phyloP scores from a whole-genome alignment of 441 rosid species.

The Gossypium schwendimanii region DNA sequence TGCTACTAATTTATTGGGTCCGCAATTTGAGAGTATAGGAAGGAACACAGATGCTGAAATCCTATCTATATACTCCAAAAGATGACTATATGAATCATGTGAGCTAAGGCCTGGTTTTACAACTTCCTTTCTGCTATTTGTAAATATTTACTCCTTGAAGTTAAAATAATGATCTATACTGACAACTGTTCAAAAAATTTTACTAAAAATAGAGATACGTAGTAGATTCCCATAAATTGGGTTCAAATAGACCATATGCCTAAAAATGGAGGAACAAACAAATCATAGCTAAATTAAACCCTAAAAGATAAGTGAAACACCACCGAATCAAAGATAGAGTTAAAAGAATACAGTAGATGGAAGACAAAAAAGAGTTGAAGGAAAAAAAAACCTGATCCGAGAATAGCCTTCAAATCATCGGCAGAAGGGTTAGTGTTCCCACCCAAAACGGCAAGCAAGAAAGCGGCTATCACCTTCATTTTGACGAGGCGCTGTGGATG shows the following conservation, averaged over 20 bases:
- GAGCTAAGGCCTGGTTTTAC: too few relatives aligned
- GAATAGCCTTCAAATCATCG: constrained; percentile 49
- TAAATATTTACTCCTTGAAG: neutral
- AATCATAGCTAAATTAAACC: neutral
- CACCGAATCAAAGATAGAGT: neutral
- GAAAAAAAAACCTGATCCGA: constrained; percentile 43
- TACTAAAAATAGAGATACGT: too few relatives aligned
- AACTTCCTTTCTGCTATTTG: neutral
- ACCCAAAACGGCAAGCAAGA: constrained; percentile 67
- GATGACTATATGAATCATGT: too few relatives aligned
- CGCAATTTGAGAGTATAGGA: too few relatives aligned
- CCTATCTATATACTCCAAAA: too few relatives aligned
- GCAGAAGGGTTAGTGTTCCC: constrained; percentile 66
- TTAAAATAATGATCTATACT: neutral
- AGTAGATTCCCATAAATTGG: neutral
- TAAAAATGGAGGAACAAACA: neutral
- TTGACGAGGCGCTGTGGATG: neutral
- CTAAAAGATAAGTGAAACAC: neutral
- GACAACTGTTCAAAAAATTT: too few relatives aligned
- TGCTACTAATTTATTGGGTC: too few relatives aligned
- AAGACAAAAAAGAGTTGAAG: too few relatives aligned
- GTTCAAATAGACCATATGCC: neutral
- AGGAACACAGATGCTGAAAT: too few relatives aligned
- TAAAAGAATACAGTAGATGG: too few relatives aligned
- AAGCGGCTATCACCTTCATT: constrained; percentile 42